Base-by-base conservation (phyloP, 108 stramenopile species). In the Cafeteria roenbergensis region DNA sequence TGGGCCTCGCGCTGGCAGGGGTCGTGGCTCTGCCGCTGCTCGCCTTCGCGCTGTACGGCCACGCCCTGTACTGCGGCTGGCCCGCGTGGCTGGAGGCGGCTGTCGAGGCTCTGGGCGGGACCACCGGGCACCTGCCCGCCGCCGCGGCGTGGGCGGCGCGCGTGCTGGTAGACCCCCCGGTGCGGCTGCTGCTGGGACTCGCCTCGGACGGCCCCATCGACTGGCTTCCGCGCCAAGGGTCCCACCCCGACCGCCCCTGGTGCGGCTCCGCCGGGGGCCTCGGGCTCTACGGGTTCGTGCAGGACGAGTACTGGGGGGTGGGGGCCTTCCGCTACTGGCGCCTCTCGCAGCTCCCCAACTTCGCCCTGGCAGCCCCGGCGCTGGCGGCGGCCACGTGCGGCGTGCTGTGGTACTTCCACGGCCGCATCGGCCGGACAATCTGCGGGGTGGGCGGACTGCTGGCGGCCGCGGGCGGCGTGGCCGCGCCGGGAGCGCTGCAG, bases 231-330 rank as follows among this genome's bases (percentile, higher is more conserved):
- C 22, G 64, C 14, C 14, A 12, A 57, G 33, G 2, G 33, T 25
- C 0, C n/a, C 24, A 0, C 31, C 32, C 30, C 27, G 25, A 31
- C 25, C 35, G 63, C 29, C 67, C 73, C 24, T 74, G 73, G 73
- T 74, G 73, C 29, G 17, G 25, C 9, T 29, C 62, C 27, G 55
- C 4, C 27, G 34, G n/a, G n/a, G n/a, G 72, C 29, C 73, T 71
- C 30, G 72, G 71, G 35, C 29, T 75, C 9, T 76, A 76, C 53
- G 34, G 55, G 20, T 71, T 62, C 58, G 63, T 76, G 26, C 75
- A 76, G 56, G 71, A 63, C 8, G 48, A 65, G 59, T 76, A 76
- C 71, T 76, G 75, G 75, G 66, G 55, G 6, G 69, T 71, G 28
- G 75, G 74, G n/a, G 27, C 69, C 35, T 55, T 76, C 9, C 22